phyloP scores from a whole-genome alignment of 495 filamentous ascomycete species.

The Penicillium coprophilum region DNA sequence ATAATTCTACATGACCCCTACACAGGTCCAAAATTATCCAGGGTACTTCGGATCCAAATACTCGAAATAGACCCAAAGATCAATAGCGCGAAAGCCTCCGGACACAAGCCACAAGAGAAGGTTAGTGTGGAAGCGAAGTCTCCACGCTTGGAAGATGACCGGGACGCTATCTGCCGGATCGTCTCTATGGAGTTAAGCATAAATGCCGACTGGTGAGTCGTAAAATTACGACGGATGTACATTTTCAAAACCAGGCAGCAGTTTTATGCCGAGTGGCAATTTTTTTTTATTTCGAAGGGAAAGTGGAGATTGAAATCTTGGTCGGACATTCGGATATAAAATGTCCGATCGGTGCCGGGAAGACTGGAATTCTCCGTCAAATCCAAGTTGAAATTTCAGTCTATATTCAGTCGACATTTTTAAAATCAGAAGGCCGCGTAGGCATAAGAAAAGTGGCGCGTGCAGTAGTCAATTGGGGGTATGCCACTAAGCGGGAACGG shows the following conservation, averaged over 20 bases:
- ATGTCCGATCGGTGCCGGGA: background rate
- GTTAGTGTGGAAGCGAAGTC: background rate
- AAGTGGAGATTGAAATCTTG: background rate
- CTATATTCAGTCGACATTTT: background rate
- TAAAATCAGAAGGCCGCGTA: constrained; percentile 9
- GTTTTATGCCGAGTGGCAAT: constrained; percentile 8
- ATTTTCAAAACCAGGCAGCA: constrained; percentile 13
- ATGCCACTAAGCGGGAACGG: constrained; percentile 19
- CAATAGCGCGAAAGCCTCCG: constrained; percentile 8
- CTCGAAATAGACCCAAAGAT: constrained; percentile 8
- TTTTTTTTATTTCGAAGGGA: background rate
- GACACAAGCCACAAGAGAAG: background rate
- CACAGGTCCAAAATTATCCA: background rate
- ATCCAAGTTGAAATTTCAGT: background rate
- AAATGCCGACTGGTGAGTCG: background rate
- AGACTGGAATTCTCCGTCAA: background rate
- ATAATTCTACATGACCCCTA: background rate
- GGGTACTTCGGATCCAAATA: background rate
- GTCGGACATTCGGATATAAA: constrained; percentile 1
- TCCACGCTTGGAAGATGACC: background rate
- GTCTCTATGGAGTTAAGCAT: constrained; percentile 10
- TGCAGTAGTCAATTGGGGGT: constrained; percentile 10
- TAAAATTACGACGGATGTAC: no score
- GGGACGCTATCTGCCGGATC: constrained; percentile 6
- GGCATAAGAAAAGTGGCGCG: constrained; percentile 6